Base-by-base conservation (phyloP, 73 alveolate species). In the Loxodes magnus region DNA sequence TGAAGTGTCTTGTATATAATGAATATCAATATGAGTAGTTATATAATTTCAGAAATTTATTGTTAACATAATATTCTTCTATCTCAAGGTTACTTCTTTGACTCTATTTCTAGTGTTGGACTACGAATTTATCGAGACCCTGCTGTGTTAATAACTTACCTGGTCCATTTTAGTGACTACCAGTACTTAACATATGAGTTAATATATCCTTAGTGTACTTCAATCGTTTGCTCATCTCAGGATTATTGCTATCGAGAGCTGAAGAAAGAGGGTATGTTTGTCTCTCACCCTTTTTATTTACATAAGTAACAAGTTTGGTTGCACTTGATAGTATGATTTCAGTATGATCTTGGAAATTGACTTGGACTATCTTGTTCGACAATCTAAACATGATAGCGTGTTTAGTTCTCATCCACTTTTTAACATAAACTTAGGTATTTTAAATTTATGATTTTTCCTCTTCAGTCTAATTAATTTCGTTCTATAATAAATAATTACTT, bases 311-410 rank as follows among this genome's bases (percentile, higher is more conserved):
- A 35, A 62, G 65, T 42, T 80, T 64, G 19, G 68, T 65, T 57
- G 82, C 97, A 35, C 68, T 55, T 42, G 85, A 61, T 17, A 88
- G 76, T 28, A 88, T 84, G 29, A 88, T 61, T 65, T 88, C 98
- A 25, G 98, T 78, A 55, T 76, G 81, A 70, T 88, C 98, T 55
- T 82, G 80, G 62, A 88, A 88, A 39, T 73, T 73, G 34, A 84
- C 94, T 64, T 88, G 87, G 46, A 88, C 96, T 0, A 82, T 72
- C 54, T 79, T 78, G 58, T 88, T 88, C 36, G 87, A 64, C 22
- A 88, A 74, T 49, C 94, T 79, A 62, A 88, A 88, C 79, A 88
- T 64, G 6, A 88, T 86, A 0, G 96, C 98, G 58, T 86, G 90
- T 38, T 74, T 60, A 2, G 98, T 84, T 36, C 93, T 60, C 71